A percentile compares a stretch with the other conserved stretches of the same genome.
Conservation (phyloP, 2,329 filamentous ascomycete species). For the Diatrype stigma region DNA sequence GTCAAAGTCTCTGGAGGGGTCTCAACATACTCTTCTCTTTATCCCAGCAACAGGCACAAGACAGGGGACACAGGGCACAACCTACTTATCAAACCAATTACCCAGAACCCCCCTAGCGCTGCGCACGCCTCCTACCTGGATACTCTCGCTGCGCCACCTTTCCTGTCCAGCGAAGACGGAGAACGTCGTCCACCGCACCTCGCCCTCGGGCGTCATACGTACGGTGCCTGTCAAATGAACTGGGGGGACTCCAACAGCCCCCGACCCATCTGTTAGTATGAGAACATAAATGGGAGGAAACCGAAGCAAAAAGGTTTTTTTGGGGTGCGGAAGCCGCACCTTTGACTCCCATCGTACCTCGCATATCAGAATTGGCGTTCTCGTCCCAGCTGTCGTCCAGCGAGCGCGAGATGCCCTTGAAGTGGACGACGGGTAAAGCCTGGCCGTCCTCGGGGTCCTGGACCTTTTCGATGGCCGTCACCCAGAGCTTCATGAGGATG, state of each 20-base stretch:
- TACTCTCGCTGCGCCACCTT: constrained; percentile 71
- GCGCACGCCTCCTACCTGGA: constrained; percentile 66
- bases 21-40: background rate
- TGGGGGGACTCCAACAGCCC: no score
- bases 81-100: constrained; percentile 72
- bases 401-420: constrained; percentile 57
- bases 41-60: background rate
- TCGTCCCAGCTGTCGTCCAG: constrained; percentile 64
- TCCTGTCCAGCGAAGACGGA: constrained; percentile 62
- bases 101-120: constrained; percentile 67
- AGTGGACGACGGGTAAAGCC: constrained; percentile 62
- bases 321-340: no score
- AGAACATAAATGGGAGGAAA: constrained; percentile 5
- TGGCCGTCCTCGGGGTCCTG: constrained; percentile 56
- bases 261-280: background rate
- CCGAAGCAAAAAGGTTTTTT: no score
- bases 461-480: constrained; percentile 56
- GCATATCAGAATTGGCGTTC: constrained; percentile 62
- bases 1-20: constrained; percentile 53
- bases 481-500: constrained; percentile 63
- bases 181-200: constrained; percentile 70
- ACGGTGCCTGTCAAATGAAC: constrained; percentile 51
- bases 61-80: background rate
- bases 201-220: constrained; percentile 62
- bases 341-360: constrained; percentile 44